Evolutionary conservation across 345 rosid species (phyloP), one percentile per base, ranked within the genome.

Genomic region (Bruguiera parviflora): DNA sequence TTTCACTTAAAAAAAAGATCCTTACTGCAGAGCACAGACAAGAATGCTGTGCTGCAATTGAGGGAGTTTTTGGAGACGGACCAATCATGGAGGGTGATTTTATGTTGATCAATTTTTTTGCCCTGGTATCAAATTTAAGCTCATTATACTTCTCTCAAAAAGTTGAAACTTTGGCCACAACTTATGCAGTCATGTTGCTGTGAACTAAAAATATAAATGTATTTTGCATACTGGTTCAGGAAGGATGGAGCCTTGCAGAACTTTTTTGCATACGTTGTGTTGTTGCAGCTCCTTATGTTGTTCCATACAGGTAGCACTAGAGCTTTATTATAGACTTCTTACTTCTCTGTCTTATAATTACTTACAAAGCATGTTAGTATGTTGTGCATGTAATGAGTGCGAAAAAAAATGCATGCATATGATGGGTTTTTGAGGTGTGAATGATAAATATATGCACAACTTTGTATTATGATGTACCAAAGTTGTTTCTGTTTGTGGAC

Each of bases 221-320:
- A 52, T 47, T 58, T 57, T 68, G 61, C 28, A 3, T 75, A 55
- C 27, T 77, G 68, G 53, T 74, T 25, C 78, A 91, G 97, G 97
- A 93, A 85, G 97, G 98, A 35, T 93, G 98, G 97, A 87, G 87
- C 85, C 89, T 93, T 61, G 98, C 94, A 19, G 96, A 93, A 70
- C 91, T 83, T 76, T 90, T 86, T 66, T 81, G 60, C 66, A 82
- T 91, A 55, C 88, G 70, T 61, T 91, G 96, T 69, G 76, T 89
- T 59, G 86, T 89, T 79, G 85, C 93, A 70, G 93, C 97, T 77
- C 98, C 98, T 61, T 93, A 93, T 82, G 89, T 90, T 69, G 92
- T 93, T 79, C 98, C 96, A 33, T 93, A 91, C 70, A 89, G 97
- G 98, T 93, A 78, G 72, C n/a, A 3, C 33, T 66, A 72, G 46